Evolutionary conservation across 495 filamentous ascomycete species (phyloP), one percentile per base, ranked within the genome.

Genomic region (Penicillium alfredii): DNA sequence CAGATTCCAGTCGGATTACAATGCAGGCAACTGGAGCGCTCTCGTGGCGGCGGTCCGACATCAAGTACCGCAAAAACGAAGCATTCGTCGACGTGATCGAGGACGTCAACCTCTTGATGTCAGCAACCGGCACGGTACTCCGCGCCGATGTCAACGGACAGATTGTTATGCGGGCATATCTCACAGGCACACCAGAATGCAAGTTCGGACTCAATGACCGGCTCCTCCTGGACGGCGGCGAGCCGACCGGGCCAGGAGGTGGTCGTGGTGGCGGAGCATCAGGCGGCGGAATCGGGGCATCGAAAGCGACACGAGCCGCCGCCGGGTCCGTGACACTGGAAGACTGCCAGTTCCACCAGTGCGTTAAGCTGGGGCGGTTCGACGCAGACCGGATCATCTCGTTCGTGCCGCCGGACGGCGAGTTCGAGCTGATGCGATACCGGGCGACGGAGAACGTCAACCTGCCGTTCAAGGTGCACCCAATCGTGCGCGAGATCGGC

Each of bases 361-460:
- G 93, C 64, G 93, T 99, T 38, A 94, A 96, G 64, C 74, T 99
- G 16, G 88, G 88, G 21, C 94, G 88, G 53, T 99, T 99, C 58
- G 92, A 97, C 67, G 84, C 85, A 1, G 93, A 99, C 60, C 79
- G 93, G 33, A 99, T 94, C 58, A 99, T 99, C 63, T 89, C 82
- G 14, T 99, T 99, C 63, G 80, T 99, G 21, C 93, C 93, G 22
- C 93, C 93, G 16, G 93, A 99, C 64, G 93, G 93, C 44, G 90
- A 96, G 51, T 99, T 99, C 63, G 93, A 99, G 69, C 76, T 99
- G 38, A 99, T 99, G 93, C 82, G 88, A 13, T 99, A 99, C 67
- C 87, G 93, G 44, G 90, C 93, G n/a, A 97, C 92, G 13, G 93
- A 99, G 61, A 97, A 99, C 55, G 90, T 99, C 56, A 99, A 99